phyloP scores from a whole-genome alignment of 169 alveolate species.

The Plasmodium gaboni region DNA sequence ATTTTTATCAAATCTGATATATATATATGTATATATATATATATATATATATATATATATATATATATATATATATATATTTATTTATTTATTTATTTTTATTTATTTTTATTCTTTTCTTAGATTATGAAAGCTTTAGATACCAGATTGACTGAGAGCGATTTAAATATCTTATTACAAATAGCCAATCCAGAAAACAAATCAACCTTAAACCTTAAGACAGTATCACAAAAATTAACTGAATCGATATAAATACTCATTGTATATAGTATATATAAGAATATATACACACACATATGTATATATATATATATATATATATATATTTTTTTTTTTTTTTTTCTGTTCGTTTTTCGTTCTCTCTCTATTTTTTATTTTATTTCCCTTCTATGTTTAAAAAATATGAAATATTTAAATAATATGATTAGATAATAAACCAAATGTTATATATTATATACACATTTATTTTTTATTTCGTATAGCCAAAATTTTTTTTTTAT shows the following conservation, averaged over 20 bases:
- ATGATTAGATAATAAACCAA: too few relatives aligned
- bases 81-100: not conserved
- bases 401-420: not conserved
- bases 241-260: not conserved
- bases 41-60: not conserved
- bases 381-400: not conserved
- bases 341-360: conserved; percentile 3
- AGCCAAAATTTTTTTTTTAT: too few relatives aligned
- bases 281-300: not conserved
- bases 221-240: conserved; percentile 29
- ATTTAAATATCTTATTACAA: conserved; percentile 17
- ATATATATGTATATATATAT: conserved; percentile 1
- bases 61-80: not conserved
- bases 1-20: not conserved
- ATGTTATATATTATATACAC: too few relatives aligned
- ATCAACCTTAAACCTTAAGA: conserved; percentile 33
- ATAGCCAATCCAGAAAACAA: conserved; percentile 54
- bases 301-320: not conserved
- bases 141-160: conserved; percentile 55
- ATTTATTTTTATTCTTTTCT: not conserved
- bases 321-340: conserved; percentile 1
- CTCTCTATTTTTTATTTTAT: not conserved
- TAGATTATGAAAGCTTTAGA: conserved; percentile 62
- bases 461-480: too few relatives aligned
- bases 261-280: not conserved